These are phyloP conservation scores for Gossypium armourianum DNA, from an alignment of 441 rosid species.

Conservation along the genomic window DNA sequence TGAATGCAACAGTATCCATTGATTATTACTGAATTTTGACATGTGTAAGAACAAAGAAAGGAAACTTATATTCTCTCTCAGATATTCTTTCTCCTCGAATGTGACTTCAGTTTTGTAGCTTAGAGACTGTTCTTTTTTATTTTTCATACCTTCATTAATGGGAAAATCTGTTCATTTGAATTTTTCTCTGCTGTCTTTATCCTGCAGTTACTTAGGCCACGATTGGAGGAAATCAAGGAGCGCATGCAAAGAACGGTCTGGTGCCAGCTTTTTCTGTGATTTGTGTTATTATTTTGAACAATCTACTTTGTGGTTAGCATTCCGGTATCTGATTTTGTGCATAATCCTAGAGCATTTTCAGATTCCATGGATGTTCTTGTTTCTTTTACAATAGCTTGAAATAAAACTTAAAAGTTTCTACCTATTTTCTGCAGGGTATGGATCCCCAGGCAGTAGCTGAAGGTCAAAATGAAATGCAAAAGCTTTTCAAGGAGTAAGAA, in stretches of 20 bases:
- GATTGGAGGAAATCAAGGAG: conserved; percentile 44
- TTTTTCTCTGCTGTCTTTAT: conserved; percentile 19
- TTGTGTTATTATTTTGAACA: not conserved
- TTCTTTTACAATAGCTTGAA: not conserved
- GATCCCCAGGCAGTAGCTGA: conserved; percentile 37
- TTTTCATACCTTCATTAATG: not conserved
- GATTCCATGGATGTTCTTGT: not conserved
- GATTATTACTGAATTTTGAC: not conserved
- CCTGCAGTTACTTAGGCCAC: conserved; percentile 63
- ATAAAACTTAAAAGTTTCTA: not conserved
- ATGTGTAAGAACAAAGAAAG: not conserved
- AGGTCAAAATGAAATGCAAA: conserved; percentile 47
- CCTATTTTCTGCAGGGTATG: conserved; percentile 30
- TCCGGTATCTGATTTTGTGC: not conserved
- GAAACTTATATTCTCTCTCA: not conserved
- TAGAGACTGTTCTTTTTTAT: not conserved
- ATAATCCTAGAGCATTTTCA: not conserved
- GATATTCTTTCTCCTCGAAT: not conserved
- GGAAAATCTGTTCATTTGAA: not conserved
- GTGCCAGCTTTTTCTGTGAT: conserved; percentile 8
- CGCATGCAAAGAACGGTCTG: conserved; percentile 44
- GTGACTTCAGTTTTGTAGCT: not conserved
- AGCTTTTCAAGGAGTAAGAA: conserved; percentile 60
- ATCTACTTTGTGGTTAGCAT: not conserved
- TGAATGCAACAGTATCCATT: not conserved